Percentiles rank a stretch among this genome's conserved stretches.
phyloP scores from a whole-genome alignment of 805 yeast genomes.

The Candida saitoana region DNA sequence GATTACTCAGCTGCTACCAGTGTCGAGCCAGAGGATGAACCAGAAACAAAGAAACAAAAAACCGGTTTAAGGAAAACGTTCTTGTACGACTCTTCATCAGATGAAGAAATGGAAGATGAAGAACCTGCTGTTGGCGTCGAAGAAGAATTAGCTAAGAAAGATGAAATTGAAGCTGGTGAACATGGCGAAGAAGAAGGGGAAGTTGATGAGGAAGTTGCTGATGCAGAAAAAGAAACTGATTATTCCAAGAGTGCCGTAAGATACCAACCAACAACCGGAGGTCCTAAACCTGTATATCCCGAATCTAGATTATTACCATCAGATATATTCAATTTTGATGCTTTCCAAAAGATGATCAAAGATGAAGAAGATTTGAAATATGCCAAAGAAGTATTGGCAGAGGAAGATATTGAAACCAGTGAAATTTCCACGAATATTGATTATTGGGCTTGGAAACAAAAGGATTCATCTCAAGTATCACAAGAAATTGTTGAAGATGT shows the following conservation, averaged over 20 bases:
- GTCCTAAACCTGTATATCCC: conserved; percentile 55
- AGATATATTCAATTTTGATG: conserved; percentile 38
- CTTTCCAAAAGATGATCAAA: conserved; percentile 51
- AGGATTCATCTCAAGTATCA: conserved; percentile 18
- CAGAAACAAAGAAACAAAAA: conserved; percentile 20
- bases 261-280: conserved; percentile 49
- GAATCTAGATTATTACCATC: conserved; percentile 25
- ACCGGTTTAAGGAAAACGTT: conserved; percentile 23
- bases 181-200: conserved; percentile 14
- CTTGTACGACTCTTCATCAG: conserved; percentile 35
- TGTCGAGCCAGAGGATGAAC: conserved; percentile 18
- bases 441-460: conserved; percentile 68
- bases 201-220: conserved; percentile 18
- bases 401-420: conserved; percentile 13
- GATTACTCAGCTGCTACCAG: conserved; percentile 23
- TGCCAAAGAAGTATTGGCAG: conserved; percentile 42
- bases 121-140: conserved; percentile 17
- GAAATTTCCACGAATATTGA: conserved; percentile 34
- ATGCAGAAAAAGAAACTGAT: conserved; percentile 21
- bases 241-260: conserved; percentile 24
- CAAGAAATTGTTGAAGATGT: conserved; percentile 25
- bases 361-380: conserved; percentile 72
- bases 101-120: conserved; percentile 22
- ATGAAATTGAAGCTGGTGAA: conserved; percentile 20
- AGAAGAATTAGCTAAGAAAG: conserved; percentile 17